Percentiles rank a stretch among this genome's conserved stretches.
Conservation (phyloP, 2,329 filamentous ascomycete genomes). For the Aspergillus alliaceus region DNA sequence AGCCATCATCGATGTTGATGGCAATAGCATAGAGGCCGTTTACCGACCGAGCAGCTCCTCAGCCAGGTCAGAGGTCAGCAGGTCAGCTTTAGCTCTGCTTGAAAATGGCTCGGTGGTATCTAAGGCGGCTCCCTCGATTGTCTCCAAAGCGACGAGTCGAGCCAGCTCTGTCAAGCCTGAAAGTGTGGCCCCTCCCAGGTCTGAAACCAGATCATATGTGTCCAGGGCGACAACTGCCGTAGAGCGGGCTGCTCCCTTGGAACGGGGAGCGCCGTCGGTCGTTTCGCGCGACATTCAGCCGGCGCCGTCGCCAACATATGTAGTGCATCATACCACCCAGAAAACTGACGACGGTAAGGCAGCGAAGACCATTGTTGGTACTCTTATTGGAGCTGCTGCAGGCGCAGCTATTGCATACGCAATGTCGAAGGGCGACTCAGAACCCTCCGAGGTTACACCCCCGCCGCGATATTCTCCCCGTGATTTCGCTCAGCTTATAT, state of each 20-base stretch:
- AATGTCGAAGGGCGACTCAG: slow-evolving; percentile 61
- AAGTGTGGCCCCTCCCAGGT: slow-evolving; percentile 29
- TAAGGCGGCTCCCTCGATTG: background rate
- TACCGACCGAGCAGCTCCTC: slow-evolving; percentile 47
- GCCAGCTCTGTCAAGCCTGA: slow-evolving; percentile 29
- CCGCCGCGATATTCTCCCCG: slow-evolving; percentile 26
- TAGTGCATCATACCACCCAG: slow-evolving; percentile 23
- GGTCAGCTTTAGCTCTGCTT: slow-evolving; percentile 35
- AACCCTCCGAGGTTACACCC: slow-evolving; percentile 23
- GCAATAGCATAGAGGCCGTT: slow-evolving; percentile 79
- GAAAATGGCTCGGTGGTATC: slow-evolving; percentile 39
- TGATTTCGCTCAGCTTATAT: slow-evolving; percentile 25
- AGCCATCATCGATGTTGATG: slow-evolving; percentile 73
- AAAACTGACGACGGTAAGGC: slow-evolving; percentile 41
- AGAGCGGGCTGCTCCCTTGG: slow-evolving; percentile 20
- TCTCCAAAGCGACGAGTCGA: slow-evolving; percentile 31
- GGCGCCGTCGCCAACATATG: slow-evolving; percentile 24
- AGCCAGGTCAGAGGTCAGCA: slow-evolving; percentile 28
- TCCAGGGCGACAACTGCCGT: slow-evolving; percentile 28
- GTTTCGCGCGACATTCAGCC: slow-evolving; percentile 22
- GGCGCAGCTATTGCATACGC: slow-evolving; percentile 76
- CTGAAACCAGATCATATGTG: slow-evolving; percentile 29
- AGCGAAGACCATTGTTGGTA: slow-evolving; percentile 68
- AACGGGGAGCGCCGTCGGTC: slow-evolving; percentile 15
- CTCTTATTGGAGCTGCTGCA: slow-evolving; percentile 75